Conservation (phyloP, 192 early-diverging fungal species). For the Podila minutissima region DNA sequence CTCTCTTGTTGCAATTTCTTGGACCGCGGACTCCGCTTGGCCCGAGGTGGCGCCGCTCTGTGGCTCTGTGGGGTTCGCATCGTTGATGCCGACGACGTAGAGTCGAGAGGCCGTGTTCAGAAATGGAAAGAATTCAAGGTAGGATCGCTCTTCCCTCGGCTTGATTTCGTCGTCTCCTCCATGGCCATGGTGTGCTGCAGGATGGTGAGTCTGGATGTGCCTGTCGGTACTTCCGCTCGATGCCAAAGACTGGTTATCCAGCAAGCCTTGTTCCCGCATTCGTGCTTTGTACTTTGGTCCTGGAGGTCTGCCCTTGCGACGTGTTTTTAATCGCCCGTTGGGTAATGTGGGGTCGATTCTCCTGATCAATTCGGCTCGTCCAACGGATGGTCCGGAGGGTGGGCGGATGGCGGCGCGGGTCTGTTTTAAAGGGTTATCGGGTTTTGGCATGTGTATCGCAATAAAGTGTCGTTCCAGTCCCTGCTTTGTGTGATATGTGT, state of each 20-base stretch:
- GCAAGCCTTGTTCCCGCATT: background rate
- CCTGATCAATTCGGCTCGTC: background rate
- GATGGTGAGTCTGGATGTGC: slow-evolving; percentile 7
- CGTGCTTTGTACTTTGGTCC: slow-evolving; percentile 22
- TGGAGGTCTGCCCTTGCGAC: slow-evolving; percentile 36
- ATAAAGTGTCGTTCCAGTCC: slow-evolving; percentile 46
- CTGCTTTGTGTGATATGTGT: slow-evolving; percentile 48
- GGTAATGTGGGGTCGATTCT: background rate
- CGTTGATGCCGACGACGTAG: slow-evolving; percentile 41
- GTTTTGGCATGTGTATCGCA: slow-evolving; percentile 32
- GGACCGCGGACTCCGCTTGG: background rate
- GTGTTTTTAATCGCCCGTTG: slow-evolving; percentile 14
- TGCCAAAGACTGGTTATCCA: slow-evolving; percentile 12
- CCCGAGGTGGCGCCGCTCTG: background rate
- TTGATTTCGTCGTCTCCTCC: slow-evolving; percentile 52
- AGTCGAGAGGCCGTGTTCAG: slow-evolving; percentile 67
- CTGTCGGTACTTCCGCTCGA: background rate
- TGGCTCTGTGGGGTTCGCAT: background rate
- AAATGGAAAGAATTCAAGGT: slow-evolving; percentile 84
- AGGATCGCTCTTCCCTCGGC: slow-evolving; percentile 89
- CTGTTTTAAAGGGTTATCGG: background rate
- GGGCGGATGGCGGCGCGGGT: background rate
- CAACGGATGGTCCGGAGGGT: background rate
- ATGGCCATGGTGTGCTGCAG: slow-evolving; percentile 25
- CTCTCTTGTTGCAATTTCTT: background rate